Evolutionary conservation across 2,329 filamentous ascomycete genomes (phyloP).

Genomic region (Dactylellina leptospora): DNA sequence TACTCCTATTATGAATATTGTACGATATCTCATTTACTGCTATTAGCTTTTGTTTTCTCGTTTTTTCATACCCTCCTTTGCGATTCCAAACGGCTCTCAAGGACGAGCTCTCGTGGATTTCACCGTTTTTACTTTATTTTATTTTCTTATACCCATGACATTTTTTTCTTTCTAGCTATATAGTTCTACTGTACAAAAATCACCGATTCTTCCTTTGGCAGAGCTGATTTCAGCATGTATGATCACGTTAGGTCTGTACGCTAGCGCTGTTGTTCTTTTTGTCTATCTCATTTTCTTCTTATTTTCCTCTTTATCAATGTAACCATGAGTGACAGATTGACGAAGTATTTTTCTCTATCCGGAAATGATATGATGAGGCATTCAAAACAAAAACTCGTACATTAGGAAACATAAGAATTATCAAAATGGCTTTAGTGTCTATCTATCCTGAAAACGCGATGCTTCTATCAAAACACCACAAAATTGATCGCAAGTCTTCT

Average conservation of each 20-base stretch:
- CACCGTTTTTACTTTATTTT: constrained; percentile 1
- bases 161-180: constrained; percentile 2
- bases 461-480: no score
- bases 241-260: constrained; percentile 13
- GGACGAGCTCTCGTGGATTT: no score
- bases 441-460: no score
- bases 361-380: constrained; percentile 5
- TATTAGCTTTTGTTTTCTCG: background rate
- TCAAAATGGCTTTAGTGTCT: no score
- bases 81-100: no score
- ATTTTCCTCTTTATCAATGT: no score
- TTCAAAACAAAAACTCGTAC: background rate
- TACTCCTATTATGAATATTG: constrained; percentile 33
- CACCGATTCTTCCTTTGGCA: background rate
- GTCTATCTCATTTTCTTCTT: no score
- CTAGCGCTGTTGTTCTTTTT: no score
- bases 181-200: constrained; percentile 21
- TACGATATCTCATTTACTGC: constrained; percentile 29
- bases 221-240: background rate
- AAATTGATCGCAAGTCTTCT: no score
- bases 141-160: background rate
- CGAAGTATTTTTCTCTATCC: background rate
- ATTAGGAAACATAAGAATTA: no score
- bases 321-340: no score
- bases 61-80: constrained; percentile 37